Evolutionary conservation across 2,329 filamentous ascomycete genomes (phyloP).

Genomic region (Ophiostoma sp.): DNA sequence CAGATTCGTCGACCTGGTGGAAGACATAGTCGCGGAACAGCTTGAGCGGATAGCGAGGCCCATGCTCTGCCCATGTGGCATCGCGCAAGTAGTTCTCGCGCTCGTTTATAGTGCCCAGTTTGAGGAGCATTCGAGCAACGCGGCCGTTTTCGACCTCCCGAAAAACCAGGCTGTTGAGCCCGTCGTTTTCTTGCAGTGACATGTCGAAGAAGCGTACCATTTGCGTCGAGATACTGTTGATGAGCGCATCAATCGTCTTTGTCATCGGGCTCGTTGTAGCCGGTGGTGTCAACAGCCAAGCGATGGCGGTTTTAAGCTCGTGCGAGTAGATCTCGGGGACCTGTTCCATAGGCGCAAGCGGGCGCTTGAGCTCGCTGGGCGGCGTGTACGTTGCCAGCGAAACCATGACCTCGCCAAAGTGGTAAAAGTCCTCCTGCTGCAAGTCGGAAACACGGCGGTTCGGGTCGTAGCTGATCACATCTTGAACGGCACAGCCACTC

Average conservation of each 20-base stretch:
- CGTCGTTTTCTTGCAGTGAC: slow-evolving; percentile 72
- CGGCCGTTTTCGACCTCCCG: slow-evolving; percentile 87
- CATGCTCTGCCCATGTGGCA: slow-evolving; percentile 80
- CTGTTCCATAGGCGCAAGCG: slow-evolving; percentile 67
- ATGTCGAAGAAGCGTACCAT: slow-evolving; percentile 71
- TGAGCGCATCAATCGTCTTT: slow-evolving; percentile 74
- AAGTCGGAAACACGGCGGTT: slow-evolving; percentile 64
- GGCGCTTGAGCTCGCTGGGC: slow-evolving; percentile 41
- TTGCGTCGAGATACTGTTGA: slow-evolving; percentile 72
- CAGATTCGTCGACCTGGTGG: slow-evolving; percentile 84
- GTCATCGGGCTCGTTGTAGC: slow-evolving; percentile 41
- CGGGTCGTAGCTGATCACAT: slow-evolving; percentile 78
- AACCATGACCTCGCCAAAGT: slow-evolving; percentile 80
- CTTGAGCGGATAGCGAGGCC: slow-evolving; percentile 86
- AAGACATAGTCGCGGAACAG: slow-evolving; percentile 96
- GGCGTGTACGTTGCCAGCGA: slow-evolving; percentile 67
- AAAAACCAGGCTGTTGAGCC: slow-evolving; percentile 63
- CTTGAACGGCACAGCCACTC: slow-evolving; percentile 80
- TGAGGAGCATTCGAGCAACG: slow-evolving; percentile 70
- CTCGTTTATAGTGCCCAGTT: slow-evolving; percentile 84
- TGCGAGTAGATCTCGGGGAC: slow-evolving; percentile 67
- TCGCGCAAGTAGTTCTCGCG: slow-evolving; percentile 61
- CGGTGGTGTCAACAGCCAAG: slow-evolving; percentile 71
- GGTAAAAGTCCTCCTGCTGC: slow-evolving; percentile 80
- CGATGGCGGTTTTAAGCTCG: slow-evolving; percentile 71